phyloP scores from a whole-genome alignment of 805 yeast species.

The Candida oleophila region DNA sequence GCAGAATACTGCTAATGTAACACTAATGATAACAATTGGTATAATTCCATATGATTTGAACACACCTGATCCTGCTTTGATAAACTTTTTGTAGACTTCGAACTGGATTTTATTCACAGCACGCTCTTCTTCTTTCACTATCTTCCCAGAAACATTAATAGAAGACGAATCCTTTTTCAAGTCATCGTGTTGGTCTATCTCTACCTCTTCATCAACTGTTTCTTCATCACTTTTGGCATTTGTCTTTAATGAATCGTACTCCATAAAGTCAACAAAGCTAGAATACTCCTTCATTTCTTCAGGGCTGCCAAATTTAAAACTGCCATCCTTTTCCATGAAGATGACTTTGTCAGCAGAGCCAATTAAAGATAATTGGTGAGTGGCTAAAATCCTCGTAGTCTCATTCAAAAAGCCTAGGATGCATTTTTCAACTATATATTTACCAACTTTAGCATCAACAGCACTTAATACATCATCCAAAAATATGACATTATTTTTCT shows the following conservation, averaged over 20 bases:
- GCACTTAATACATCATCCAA: constrained; percentile 80
- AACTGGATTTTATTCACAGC: constrained; percentile 15
- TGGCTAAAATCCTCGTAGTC: constrained; percentile 72
- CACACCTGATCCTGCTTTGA: constrained; percentile 14
- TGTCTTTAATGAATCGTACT: constrained; percentile 19
- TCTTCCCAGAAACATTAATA: neutral
- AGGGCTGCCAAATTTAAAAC: constrained; percentile 57
- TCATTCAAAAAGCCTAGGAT: constrained; percentile 53
- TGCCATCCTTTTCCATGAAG: constrained; percentile 62
- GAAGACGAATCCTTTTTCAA: neutral
- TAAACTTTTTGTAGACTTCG: constrained; percentile 13
- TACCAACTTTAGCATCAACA: constrained; percentile 83
- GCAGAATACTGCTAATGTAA: constrained; percentile 14
- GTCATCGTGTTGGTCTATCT: constrained; percentile 6
- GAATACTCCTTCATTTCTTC: constrained; percentile 44
- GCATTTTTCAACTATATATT: constrained; percentile 68
- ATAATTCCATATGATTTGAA: constrained; percentile 7
- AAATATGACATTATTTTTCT: constrained; percentile 61
- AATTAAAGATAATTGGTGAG: constrained; percentile 75
- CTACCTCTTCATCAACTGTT: neutral
- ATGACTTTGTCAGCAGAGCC: constrained; percentile 66
- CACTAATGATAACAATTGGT: constrained; percentile 3
- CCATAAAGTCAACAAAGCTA: constrained; percentile 36
- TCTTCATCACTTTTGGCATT: constrained; percentile 16
- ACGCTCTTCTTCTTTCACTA: constrained; percentile 4